Percentiles rank a stretch among this genome's conserved stretches.
These are phyloP conservation scores for Pythium aristosporum DNA, from an alignment of 352 stramenopile genomes.

Conservation along the genomic window DNA sequence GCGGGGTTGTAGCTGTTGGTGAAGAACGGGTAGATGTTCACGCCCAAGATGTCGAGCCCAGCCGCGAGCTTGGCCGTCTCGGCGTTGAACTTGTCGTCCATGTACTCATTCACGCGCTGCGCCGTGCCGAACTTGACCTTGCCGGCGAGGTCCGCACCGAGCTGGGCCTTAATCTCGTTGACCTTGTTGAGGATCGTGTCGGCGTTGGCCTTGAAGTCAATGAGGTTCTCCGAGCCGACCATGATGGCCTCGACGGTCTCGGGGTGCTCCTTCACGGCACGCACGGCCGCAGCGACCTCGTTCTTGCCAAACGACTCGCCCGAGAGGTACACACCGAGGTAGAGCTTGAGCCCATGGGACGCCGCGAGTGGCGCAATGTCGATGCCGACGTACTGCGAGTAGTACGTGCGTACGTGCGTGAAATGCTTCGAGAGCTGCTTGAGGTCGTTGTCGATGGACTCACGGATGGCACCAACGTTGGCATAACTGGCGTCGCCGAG, in stretches of 20 bases:
- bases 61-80: slow-evolving; percentile 3
- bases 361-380: slow-evolving; percentile 37
- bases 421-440: slow-evolving; percentile 36
- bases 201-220: slow-evolving; percentile 8
- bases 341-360: slow-evolving; percentile 49
- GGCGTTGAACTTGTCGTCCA: slow-evolving; percentile 18
- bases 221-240: slow-evolving; percentile 43
- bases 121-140: slow-evolving; percentile 53
- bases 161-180: slow-evolving; percentile 28
- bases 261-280: slow-evolving; percentile 40
- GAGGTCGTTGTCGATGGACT: slow-evolving; percentile 39
- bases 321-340: slow-evolving; percentile 53
- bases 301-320: slow-evolving; percentile 35
- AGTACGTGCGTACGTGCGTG: slow-evolving; percentile 55
- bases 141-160: slow-evolving; percentile 19
- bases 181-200: slow-evolving; percentile 29
- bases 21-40: slow-evolving; percentile 46
- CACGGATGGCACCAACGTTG: neutral
- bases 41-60: slow-evolving; percentile 23
- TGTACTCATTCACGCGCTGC: slow-evolving; percentile 33
- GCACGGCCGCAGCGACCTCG: slow-evolving; percentile 39
- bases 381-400: slow-evolving; percentile 49
- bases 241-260: slow-evolving; percentile 44
- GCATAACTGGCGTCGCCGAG: slow-evolving; percentile 22
- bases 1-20: slow-evolving; percentile 23